Evolutionary conservation across 148 eudicot species (phyloP), one percentile per base, ranked within the genome.

Genomic region (Nepenthes gracilis): DNA sequence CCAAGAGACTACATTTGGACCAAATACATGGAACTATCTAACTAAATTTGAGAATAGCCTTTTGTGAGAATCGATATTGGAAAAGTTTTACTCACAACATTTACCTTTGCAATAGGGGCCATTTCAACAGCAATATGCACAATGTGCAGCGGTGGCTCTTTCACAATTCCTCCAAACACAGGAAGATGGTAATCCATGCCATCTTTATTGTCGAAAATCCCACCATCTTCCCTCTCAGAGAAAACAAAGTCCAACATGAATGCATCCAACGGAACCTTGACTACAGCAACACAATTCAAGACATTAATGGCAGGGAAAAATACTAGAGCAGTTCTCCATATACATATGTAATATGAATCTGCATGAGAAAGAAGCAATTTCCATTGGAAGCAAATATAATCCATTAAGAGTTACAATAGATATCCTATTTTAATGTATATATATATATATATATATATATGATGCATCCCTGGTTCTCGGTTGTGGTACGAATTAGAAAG

Each of bases 61-160:
- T 40, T 40, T 5, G 1, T 2, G 14, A 4, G 15, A 34, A 47
- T 40, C 12, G 14, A 57, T 36, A 72, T 33, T 51, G 13, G 34
- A 40, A 43, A 11, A 47, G 53, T 15, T 23, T 23, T 37, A 36
- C 15, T 32, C 47, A 48, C 2, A 36, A 15, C 65, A 15, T 2
- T 71, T 72, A 86, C 99, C 90, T 94, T 94, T 15, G 99, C 99
- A 70, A 94, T 86, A 56, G 99, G 99, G 23, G 99, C 99, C 99
- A 94, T 86, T 78, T 94, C 99, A 68, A 89, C 99, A 61, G 99
- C 74, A 75, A 94, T 77, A 74, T 94, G 99, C 60, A 89, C 99
- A 72, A 89, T 86, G 67, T 94, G 92, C 92, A 94, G 79, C 1
- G 97, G 97, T 35, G 97, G 85, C 85, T 94, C 99, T 70, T 80